Evolutionary conservation across 2,329 filamentous ascomycete genomes (phyloP).

Genomic region (Calonectria hongkongensis): DNA sequence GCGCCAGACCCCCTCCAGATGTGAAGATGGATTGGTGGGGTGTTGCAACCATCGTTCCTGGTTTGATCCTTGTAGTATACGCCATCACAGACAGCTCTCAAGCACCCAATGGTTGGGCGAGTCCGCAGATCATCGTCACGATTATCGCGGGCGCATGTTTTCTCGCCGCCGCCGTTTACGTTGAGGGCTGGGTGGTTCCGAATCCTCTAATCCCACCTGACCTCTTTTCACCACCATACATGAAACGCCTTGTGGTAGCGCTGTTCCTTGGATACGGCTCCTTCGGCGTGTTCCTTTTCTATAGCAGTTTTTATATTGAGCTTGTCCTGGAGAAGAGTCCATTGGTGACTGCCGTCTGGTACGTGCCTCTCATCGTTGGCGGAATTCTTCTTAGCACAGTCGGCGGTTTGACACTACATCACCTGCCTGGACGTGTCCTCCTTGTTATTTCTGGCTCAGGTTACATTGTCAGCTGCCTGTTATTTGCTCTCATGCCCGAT

Average conservation of each 20-base stretch:
- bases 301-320: conserved; percentile 80
- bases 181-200: conserved; percentile 82
- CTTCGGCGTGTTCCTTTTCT: conserved; percentile 81
- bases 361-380: conserved; percentile 79
- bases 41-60: conserved; percentile 75
- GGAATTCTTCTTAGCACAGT: conserved; percentile 78
- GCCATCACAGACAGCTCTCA: conserved; percentile 84
- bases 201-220: conserved; percentile 82
- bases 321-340: conserved; percentile 75
- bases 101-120: conserved; percentile 81
- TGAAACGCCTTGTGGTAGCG: conserved; percentile 77
- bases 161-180: conserved; percentile 77
- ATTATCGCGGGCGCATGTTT: conserved; percentile 78
- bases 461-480: conserved; percentile 73
- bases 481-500: conserved; percentile 79
- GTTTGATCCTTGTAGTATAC: conserved; percentile 82
- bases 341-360: conserved; percentile 81
- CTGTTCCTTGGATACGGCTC: conserved; percentile 82
- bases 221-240: conserved; percentile 81
- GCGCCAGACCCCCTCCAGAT: conserved; percentile 61
- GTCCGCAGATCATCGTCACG: conserved; percentile 81
- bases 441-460: conserved; percentile 77
- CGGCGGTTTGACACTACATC: conserved; percentile 81
- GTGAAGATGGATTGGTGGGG: conserved; percentile 82
- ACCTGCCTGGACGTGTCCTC: conserved; percentile 77